A percentile compares a stretch with the other conserved stretches of the same genome.
These are phyloP conservation scores for Tarenaya hassleriana DNA, from an alignment of 345 rosid genomes.

Conservation along the genomic window DNA sequence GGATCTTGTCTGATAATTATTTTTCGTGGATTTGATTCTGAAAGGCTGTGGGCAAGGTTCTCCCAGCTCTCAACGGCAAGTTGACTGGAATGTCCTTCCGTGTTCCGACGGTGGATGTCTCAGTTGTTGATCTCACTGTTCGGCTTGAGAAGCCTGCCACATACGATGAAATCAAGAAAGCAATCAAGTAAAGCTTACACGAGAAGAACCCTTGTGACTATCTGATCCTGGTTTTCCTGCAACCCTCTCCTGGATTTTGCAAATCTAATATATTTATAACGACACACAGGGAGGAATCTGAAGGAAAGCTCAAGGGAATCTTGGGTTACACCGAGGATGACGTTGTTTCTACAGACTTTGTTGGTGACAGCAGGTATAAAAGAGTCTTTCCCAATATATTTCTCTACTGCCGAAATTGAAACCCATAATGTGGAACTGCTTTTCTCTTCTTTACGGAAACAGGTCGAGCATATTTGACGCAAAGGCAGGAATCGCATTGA, in stretches of 20 bases:
- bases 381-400: background rate
- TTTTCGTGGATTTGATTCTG: too few relatives aligned
- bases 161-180: conserved; percentile 64
- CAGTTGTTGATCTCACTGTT: conserved; percentile 88
- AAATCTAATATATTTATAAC: background rate
- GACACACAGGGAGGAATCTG: conserved; percentile 55
- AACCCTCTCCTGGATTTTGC: background rate
- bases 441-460: too few relatives aligned
- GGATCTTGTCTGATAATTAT: too few relatives aligned
- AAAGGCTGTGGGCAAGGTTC: conserved; percentile 86
- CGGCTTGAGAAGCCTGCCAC: conserved; percentile 66
- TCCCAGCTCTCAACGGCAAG: conserved; percentile 70
- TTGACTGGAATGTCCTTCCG: conserved; percentile 97
- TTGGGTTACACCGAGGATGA: conserved; percentile 82
- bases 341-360: conserved; percentile 75
- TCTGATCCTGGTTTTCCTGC: too few relatives aligned
- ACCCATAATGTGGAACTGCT: background rate
- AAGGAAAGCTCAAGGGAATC: conserved; percentile 76
- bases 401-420: background rate
- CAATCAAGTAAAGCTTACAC: conserved; percentile 46
- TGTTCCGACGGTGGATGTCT: conserved; percentile 83
- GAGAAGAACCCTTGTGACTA: too few relatives aligned
- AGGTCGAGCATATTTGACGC: conserved; percentile 98
- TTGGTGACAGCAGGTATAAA: conserved; percentile 67
- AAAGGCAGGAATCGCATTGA: conserved; percentile 85